Evolutionary conservation across 768 basidiomycete species (phyloP).

Genomic region (Boletales sp.): DNA sequence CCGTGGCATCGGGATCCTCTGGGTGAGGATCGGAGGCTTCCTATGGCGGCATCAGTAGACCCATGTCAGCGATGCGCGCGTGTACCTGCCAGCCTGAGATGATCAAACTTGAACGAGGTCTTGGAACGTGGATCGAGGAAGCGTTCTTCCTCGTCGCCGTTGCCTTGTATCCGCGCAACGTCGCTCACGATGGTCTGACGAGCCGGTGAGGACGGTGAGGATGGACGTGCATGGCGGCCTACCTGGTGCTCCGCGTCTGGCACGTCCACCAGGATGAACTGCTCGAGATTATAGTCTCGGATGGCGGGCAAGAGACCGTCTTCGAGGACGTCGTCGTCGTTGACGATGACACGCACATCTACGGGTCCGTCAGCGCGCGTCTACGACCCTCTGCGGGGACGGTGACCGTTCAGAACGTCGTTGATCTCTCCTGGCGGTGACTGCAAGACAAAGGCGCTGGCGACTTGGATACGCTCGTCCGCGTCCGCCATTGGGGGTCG

Average conservation of each 20-base stretch:
- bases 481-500: slow-evolving; percentile 44
- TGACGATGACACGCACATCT: slow-evolving; percentile 91
- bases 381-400: background rate
- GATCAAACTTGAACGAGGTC: slow-evolving; percentile 80
- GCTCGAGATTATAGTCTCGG: slow-evolving; percentile 80
- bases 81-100: slow-evolving; percentile 68
- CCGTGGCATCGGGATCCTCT: slow-evolving; percentile 55
- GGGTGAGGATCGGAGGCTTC: slow-evolving; percentile 73
- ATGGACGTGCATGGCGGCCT: background rate
- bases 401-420: slow-evolving; percentile 84
- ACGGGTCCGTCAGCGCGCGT: slow-evolving; percentile 14
- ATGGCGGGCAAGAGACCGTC: slow-evolving; percentile 74
- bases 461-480: slow-evolving; percentile 64
- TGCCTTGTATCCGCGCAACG: slow-evolving; percentile 49
- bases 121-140: slow-evolving; percentile 84
- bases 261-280: slow-evolving; percentile 86
- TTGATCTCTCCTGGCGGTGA: slow-evolving; percentile 96
- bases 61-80: background rate
- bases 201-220: background rate
- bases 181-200: slow-evolving; percentile 78
- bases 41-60: slow-evolving; percentile 32
- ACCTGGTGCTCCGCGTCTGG: slow-evolving; percentile 76
- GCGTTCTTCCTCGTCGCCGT: slow-evolving; percentile 51
- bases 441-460: slow-evolving; percentile 78
- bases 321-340: slow-evolving; percentile 81